Conservation (phyloP, 257 asterid genomes). For the Solanum etuberosum region DNA sequence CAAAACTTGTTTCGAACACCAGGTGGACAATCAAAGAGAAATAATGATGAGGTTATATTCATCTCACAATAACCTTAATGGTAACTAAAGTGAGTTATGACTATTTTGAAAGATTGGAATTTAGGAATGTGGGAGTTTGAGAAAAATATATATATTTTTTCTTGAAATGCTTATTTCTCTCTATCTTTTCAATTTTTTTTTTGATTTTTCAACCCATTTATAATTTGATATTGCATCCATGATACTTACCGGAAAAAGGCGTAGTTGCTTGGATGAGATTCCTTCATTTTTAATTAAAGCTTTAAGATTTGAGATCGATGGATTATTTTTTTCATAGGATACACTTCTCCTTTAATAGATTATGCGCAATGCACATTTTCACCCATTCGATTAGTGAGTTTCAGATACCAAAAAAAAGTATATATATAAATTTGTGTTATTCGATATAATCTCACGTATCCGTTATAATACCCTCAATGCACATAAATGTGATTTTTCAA, state of each 20-base stretch:
- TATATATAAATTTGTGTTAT: not conserved
- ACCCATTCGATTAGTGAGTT: not conserved
- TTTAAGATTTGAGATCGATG: accelerated
- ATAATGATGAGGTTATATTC: not conserved
- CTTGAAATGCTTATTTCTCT: not conserved
- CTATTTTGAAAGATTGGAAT: not conserved
- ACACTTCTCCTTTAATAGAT: not conserved
- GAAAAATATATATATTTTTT: not conserved
- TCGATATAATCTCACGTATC: not conserved
- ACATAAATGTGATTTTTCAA: not conserved
- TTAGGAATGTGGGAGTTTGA: not conserved
- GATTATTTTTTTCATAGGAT: not conserved
- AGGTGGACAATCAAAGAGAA: not conserved
- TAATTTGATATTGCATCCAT: not conserved
- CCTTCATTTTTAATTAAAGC: not conserved
- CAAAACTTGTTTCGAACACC: no score
- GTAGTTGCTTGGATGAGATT: not conserved
- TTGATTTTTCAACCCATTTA: not conserved
- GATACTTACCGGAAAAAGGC: not conserved
- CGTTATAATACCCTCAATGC: no score
- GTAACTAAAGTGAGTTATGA: not conserved
- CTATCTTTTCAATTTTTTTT: not conserved
- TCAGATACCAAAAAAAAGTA: not conserved
- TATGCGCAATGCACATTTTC: not conserved
- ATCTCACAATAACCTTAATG: not conserved